Evolutionary conservation across 768 basidiomycete species (phyloP).

Genomic region (Tricholoma terreum): DNA sequence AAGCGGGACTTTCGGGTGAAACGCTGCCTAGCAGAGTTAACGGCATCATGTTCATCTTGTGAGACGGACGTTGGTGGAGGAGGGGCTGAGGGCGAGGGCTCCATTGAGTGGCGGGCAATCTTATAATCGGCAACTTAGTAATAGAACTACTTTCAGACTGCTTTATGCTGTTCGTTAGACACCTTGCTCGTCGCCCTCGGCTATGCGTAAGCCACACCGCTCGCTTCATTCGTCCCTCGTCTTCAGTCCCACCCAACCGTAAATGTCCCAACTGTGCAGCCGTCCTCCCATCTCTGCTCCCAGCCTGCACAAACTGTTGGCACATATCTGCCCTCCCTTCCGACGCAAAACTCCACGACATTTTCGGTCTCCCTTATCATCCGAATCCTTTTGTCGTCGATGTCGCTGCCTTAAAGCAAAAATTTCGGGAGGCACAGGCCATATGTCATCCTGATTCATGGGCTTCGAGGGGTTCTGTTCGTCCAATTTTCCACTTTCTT

Average conservation of each 20-base stretch:
- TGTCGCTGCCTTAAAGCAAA: slow-evolving; percentile 50
- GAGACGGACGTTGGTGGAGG: slow-evolving; percentile 39
- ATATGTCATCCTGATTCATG: slow-evolving; percentile 87
- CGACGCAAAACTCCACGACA: slow-evolving; percentile 57
- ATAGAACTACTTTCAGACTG: background rate
- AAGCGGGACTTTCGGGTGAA: slow-evolving; percentile 36
- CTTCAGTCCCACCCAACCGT: slow-evolving; percentile 6
- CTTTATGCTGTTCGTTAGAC: background rate
- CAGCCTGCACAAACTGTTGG: slow-evolving; percentile 74
- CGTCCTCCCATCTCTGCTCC: slow-evolving; percentile 58
- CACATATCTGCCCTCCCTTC: slow-evolving; percentile 58
- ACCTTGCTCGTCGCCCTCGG: background rate
- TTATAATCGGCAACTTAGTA: too few relatives aligned
- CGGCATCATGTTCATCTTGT: slow-evolving; percentile 39
- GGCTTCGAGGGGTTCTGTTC: slow-evolving; percentile 63
- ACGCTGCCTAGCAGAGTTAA: slow-evolving; percentile 46
- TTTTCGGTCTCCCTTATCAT: slow-evolving; percentile 60
- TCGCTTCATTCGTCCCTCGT: slow-evolving; percentile 1
- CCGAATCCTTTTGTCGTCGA: slow-evolving; percentile 76
- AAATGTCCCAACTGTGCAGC: slow-evolving; percentile 63
- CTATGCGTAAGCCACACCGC: background rate
- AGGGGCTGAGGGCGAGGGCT: slow-evolving; percentile 16
- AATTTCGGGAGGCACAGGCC: slow-evolving; percentile 71
- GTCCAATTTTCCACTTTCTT: slow-evolving; percentile 11
- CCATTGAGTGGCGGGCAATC: background rate